Base-by-base conservation (phyloP, 2,329 filamentous ascomycete species). In the Penicillium verrucosum region DNA sequence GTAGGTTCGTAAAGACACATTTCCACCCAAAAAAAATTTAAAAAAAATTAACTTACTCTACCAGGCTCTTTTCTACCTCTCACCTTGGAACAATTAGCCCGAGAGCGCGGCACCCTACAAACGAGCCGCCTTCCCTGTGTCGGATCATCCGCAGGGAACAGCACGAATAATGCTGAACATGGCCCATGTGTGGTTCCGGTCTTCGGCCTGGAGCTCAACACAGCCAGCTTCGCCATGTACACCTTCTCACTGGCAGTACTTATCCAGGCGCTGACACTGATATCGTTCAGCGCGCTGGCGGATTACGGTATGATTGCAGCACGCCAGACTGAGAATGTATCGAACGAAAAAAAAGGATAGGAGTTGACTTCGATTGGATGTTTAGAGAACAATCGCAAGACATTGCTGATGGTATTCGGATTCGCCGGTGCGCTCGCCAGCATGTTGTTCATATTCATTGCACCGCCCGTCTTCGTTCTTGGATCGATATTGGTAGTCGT, bases 1-100 rank as follows among this genome's bases (percentile, higher is more conserved):
- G 82, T 88, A 58, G 85, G 91, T 72, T 60, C 51, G 69, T 64
- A n/a, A 27, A 27, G 34, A 1, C 27, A 36, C 7, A 16, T 30
- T 2, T 3, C 4, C 11, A 18, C 11, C 11, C 2, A 32, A 32
- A 30, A 11, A 30, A n/a, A 36, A 11, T 30, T 10, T n/a, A n/a
- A 32, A 18, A 10, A 23, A 25, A 47, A 25, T 7, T 32, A 34
- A 34, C 37, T 29, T 21, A 54, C 40, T 11, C 0, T 29, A 29
- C 27, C n/a, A 91, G 90, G 88, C 46, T 93, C 90, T 32, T 97
- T 97, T 75, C 90, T 97, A 58, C 92, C 92, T 12, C 92, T 97
- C 60, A 88, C 92, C 3, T 83, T 97, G 59, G 92, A 97, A 73
- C 91, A 92, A 63, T 82, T 97, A n/a, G 92, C 92, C 5, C 84